Evolutionary conservation across 2,329 filamentous ascomycete species (phyloP).

Genomic region (Xylariales sp.): DNA sequence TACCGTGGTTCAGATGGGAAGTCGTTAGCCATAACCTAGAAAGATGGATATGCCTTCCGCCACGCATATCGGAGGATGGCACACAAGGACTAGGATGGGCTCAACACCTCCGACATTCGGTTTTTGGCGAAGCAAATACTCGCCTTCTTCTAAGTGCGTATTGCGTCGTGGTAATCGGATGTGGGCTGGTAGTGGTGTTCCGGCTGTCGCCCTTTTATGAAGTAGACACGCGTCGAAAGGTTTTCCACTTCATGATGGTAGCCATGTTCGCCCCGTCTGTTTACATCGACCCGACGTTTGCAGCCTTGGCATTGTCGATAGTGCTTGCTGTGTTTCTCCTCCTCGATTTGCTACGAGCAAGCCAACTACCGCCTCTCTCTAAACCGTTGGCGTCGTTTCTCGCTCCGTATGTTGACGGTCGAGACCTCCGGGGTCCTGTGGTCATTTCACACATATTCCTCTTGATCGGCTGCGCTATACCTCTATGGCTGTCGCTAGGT

Average conservation of each 20-base stretch:
- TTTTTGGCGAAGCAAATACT: constrained; percentile 72
- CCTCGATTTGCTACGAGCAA: constrained; percentile 83
- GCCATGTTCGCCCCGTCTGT: constrained; percentile 86
- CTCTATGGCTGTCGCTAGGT: constrained; percentile 83
- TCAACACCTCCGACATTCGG: constrained; percentile 57
- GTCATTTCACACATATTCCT: constrained; percentile 96
- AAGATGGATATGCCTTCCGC: constrained; percentile 70
- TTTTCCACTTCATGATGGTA: constrained; percentile 99
- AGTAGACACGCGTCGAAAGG: constrained; percentile 92
- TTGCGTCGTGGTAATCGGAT: constrained; percentile 63
- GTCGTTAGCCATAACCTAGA: constrained; percentile 65
- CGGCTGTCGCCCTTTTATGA: constrained; percentile 72
- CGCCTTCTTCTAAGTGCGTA: constrained; percentile 74
- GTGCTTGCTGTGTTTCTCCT: constrained; percentile 81
- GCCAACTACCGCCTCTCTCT: constrained; percentile 84
- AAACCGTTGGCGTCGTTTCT: constrained; percentile 82
- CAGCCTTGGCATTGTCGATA: constrained; percentile 71
- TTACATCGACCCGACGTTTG: constrained; percentile 81
- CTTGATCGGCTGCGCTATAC: constrained; percentile 89
- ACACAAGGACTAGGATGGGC: constrained; percentile 54
- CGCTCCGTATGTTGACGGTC: constrained; percentile 88
- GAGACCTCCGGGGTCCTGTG: constrained; percentile 88
- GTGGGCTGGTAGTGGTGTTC: constrained; percentile 72
- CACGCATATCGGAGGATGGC: constrained; percentile 27
- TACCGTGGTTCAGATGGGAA: constrained; percentile 66